A percentile compares a stretch with the other conserved stretches of the same genome.
Conservation (phyloP, 495 filamentous ascomycete genomes). For the Ramalina peruviana region DNA sequence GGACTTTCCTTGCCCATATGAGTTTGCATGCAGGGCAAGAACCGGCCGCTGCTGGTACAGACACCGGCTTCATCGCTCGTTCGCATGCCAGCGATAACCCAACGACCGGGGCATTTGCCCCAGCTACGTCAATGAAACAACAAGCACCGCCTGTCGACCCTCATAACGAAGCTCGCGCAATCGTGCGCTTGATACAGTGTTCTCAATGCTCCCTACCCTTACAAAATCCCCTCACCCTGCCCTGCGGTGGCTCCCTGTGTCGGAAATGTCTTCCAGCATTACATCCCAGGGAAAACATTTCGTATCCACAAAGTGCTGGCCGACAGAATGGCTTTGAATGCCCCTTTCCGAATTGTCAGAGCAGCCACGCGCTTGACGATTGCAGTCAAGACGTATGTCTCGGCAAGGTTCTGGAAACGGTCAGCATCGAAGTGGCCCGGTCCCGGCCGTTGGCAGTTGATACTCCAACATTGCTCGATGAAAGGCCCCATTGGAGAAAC, state of each 20-base stretch:
- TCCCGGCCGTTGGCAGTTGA: constrained; percentile 12
- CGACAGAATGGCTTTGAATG: constrained; percentile 58
- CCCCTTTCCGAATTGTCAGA: constrained; percentile 48
- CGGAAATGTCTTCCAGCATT: constrained; percentile 55
- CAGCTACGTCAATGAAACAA: neutral
- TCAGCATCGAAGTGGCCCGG: constrained; percentile 17
- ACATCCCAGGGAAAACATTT: constrained; percentile 48
- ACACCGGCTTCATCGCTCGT: neutral
- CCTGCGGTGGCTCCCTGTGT: constrained; percentile 73
- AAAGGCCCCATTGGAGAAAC: constrained; percentile 13
- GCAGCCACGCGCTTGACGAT: constrained; percentile 62
- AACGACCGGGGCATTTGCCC: constrained; percentile 22
- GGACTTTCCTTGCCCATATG: neutral
- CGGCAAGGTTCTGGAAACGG: constrained; percentile 42
- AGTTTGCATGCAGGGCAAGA: constrained; percentile 3
- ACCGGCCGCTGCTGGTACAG: neutral
- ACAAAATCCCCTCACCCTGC: constrained; percentile 55
- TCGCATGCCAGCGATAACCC: constrained; percentile 2
- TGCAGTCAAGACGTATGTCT: constrained; percentile 65
- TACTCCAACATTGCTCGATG: constrained; percentile 17
- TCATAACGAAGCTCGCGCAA: constrained; percentile 36
- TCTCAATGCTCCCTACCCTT: constrained; percentile 56
- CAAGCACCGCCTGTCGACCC: constrained; percentile 23
- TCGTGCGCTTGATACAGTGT: constrained; percentile 65
- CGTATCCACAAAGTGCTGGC: constrained; percentile 53